Evolutionary conservation across 148 eudicot species (phyloP).

Genomic region (Rheum nobile): DNA sequence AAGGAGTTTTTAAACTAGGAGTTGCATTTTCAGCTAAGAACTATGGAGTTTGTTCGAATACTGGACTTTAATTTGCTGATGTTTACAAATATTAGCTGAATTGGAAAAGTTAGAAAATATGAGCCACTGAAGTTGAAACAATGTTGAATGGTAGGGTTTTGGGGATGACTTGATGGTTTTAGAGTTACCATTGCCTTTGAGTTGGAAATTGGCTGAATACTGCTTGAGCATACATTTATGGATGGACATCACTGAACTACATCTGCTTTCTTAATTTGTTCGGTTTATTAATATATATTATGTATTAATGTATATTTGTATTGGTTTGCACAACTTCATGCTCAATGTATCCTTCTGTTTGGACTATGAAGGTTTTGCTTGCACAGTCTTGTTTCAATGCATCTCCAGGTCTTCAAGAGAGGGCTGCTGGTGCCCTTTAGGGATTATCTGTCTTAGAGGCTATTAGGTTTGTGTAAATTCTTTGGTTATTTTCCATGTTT

Average conservation of each 20-base stretch:
- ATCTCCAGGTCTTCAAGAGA: no score
- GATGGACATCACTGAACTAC: neutral
- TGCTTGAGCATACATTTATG: neutral
- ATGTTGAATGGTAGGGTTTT: neutral
- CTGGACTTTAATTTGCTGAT: no score
- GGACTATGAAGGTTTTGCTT: no score
- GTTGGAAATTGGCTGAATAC: neutral
- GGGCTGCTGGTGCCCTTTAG: slow-evolving; percentile 99
- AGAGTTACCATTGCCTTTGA: neutral
- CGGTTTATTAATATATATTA: neutral
- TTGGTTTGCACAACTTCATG: neutral
- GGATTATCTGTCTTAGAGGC: slow-evolving; percentile 91
- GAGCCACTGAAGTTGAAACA: no score
- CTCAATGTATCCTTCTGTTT: no score
- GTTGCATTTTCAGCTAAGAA: no score
- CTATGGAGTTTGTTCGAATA: no score
- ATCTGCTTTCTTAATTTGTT: neutral
- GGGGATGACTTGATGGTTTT: neutral
- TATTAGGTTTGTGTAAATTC: slow-evolving; percentile 51
- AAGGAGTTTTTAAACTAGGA: no score
- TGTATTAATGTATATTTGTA: neutral
- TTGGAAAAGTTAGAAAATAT: no score
- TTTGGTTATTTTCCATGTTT: no score
- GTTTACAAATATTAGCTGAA: no score
- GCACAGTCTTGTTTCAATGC: no score